A percentile compares a stretch with the other conserved stretches of the same genome.
These are phyloP conservation scores for Zygoascus tannicola DNA, from an alignment of 805 yeast species.

Conservation along the genomic window DNA sequence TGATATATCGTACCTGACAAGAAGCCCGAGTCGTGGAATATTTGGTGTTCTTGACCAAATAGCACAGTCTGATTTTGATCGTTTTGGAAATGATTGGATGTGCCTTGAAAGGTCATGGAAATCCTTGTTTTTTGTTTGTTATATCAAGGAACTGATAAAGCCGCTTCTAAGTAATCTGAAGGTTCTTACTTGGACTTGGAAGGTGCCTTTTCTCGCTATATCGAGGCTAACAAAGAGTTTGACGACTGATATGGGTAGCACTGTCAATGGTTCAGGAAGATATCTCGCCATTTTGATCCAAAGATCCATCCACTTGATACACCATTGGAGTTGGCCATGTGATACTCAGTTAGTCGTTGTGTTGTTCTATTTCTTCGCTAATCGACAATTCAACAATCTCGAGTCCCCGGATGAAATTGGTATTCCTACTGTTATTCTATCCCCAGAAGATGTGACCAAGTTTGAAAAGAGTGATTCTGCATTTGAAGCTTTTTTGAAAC, in stretches of 20 bases:
- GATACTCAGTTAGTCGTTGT: neutral
- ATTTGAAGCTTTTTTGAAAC: slow-evolving; percentile 5
- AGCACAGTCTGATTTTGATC: neutral
- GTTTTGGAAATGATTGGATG: neutral
- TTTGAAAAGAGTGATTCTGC: neutral
- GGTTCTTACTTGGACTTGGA: neutral
- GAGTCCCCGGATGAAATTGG: neutral
- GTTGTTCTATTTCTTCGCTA: slow-evolving; percentile 4
- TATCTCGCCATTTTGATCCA: neutral
- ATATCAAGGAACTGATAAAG: neutral
- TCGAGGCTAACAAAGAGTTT: neutral
- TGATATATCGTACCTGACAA: neutral
- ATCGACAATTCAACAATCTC: slow-evolving; percentile 3
- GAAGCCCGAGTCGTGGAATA: neutral
- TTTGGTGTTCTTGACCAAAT: neutral
- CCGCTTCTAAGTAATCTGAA: neutral
- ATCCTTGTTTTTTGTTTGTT: neutral
- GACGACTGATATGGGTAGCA: neutral
- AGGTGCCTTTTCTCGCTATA: neutral
- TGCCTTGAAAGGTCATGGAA: neutral
- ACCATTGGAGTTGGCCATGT: slow-evolving; percentile 5
- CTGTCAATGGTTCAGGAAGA: neutral
- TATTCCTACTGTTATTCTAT: neutral
- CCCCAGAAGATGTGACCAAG: neutral
- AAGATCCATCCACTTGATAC: slow-evolving; percentile 1